Conservation (phyloP, 2,329 filamentous ascomycete genomes). For the Sclerotinia trifoliorum region DNA sequence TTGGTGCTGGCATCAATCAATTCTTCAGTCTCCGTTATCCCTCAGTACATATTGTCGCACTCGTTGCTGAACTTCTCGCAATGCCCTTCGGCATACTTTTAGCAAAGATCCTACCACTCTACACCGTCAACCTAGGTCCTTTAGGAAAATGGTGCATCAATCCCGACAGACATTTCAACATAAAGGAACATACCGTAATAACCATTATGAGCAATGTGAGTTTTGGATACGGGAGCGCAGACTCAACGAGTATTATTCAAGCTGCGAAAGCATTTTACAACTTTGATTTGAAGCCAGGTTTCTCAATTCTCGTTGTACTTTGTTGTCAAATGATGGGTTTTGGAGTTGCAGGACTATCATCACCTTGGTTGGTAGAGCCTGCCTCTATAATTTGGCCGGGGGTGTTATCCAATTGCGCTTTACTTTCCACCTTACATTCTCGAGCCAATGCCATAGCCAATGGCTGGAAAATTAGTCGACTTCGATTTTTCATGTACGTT, state of each 20-base stretch:
- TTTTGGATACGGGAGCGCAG: conserved; percentile 48
- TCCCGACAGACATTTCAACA: conserved; percentile 67
- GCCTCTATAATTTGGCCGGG: conserved; percentile 31
- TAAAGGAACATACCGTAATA: conserved; percentile 67
- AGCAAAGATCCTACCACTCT: conserved; percentile 44
- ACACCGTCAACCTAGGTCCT: conserved; percentile 25
- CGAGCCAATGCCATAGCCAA: conserved; percentile 51
- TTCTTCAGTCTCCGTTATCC: conserved; percentile 35
- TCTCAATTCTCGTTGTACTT: conserved; percentile 58
- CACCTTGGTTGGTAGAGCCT: conserved; percentile 57
- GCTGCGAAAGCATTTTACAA: conserved; percentile 29
- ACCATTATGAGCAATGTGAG: conserved; percentile 56
- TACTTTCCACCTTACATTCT: conserved; percentile 55
- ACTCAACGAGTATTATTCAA: conserved; percentile 30
- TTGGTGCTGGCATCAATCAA: conserved; percentile 34
- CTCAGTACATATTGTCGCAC: conserved; percentile 37
- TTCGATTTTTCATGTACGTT: conserved; percentile 42
- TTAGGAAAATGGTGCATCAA: conserved; percentile 50
- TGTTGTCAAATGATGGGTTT: conserved; percentile 63
- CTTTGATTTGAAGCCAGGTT: conserved; percentile 56
- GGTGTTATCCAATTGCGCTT: conserved; percentile 27
- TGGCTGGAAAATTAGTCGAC: conserved; percentile 55
- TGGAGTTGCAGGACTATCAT: conserved; percentile 58
- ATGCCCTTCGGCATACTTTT: conserved; percentile 30
- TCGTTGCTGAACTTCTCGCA: conserved; percentile 32